phyloP scores from a whole-genome alignment of 441 rosid genomes.

The Pelargonium fulgidum region DNA sequence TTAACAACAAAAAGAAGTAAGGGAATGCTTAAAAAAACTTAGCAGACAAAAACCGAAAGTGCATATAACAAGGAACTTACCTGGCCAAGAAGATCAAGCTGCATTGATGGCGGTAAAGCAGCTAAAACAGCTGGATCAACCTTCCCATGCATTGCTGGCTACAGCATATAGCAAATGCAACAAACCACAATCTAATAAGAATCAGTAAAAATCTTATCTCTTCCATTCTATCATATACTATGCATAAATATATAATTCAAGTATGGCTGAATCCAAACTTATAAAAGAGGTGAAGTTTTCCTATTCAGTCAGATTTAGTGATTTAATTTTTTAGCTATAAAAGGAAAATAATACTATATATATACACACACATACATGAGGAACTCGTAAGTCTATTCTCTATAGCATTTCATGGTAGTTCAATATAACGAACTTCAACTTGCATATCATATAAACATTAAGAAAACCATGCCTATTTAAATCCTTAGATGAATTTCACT shows the following conservation, averaged over 20 bases:
- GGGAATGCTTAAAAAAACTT: conserved; percentile 21
- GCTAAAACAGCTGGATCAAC: conserved; percentile 88
- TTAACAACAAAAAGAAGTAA: conserved; percentile 4
- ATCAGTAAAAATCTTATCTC: conserved; percentile 3
- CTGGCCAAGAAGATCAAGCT: conserved; percentile 93
- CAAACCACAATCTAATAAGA: conserved; percentile 8
- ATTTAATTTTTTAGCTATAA: too few species aligned
- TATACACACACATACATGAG: too few species aligned
- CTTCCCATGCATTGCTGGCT: conserved; percentile 68
- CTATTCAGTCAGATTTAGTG: neutral
- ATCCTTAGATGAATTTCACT: neutral
- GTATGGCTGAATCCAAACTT: neutral
- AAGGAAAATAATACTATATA: neutral
- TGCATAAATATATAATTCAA: neutral
- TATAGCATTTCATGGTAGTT: neutral
- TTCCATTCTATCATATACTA: neutral
- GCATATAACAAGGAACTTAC: conserved; percentile 29
- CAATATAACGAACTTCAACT: neutral
- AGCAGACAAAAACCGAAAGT: conserved; percentile 11
- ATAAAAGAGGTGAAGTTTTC: neutral
- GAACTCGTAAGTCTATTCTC: too few species aligned
- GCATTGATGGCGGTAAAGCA: conserved; percentile 95
- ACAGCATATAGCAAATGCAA: conserved; percentile 23
- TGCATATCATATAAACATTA: neutral
- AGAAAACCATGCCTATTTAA: neutral